phyloP scores from a whole-genome alignment of 139 green algal species.

The Pleodorina starrii region DNA sequence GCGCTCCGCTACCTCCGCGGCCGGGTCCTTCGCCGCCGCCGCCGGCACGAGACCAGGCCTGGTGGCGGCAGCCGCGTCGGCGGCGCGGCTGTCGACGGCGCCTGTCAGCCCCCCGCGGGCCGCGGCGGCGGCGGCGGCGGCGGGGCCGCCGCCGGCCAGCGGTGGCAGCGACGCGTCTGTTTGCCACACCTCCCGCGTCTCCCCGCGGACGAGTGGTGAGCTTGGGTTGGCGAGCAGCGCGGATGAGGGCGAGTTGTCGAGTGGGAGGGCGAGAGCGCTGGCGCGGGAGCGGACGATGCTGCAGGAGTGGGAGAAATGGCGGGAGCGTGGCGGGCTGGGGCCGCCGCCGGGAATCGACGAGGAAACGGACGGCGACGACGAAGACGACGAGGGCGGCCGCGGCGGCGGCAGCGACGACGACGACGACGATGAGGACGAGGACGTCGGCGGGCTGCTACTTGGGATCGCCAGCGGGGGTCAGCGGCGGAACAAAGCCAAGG shows the following conservation, averaged over 20 bases:
- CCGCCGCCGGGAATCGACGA: not conserved
- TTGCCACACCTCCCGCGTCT: not conserved
- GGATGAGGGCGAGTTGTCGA: not conserved
- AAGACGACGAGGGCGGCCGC: not conserved
- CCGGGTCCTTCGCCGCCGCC: not conserved
- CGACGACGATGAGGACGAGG: not conserved
- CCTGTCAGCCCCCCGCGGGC: not conserved
- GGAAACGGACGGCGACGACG: not conserved
- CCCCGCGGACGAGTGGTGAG: not conserved
- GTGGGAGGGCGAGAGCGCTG: not conserved
- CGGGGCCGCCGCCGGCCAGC: not conserved
- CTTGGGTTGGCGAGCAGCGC: not conserved
- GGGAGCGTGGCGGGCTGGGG: not conserved
- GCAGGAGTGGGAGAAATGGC: conserved; percentile 14
- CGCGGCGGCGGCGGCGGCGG: not conserved
- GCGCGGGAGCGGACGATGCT: not conserved
- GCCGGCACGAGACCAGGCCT: no score
- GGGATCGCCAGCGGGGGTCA: not conserved
- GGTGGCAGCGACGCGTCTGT: not conserved
- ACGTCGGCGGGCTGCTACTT: not conserved
- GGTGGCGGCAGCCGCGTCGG: not conserved
- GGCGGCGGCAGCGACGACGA: not conserved
- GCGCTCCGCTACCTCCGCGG: not conserved
- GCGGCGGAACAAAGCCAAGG: not conserved
- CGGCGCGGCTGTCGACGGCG: no score